A percentile compares a stretch with the other conserved stretches of the same genome.
Conservation (phyloP, 208 protist genomes). For the Spongospora subterranea region DNA sequence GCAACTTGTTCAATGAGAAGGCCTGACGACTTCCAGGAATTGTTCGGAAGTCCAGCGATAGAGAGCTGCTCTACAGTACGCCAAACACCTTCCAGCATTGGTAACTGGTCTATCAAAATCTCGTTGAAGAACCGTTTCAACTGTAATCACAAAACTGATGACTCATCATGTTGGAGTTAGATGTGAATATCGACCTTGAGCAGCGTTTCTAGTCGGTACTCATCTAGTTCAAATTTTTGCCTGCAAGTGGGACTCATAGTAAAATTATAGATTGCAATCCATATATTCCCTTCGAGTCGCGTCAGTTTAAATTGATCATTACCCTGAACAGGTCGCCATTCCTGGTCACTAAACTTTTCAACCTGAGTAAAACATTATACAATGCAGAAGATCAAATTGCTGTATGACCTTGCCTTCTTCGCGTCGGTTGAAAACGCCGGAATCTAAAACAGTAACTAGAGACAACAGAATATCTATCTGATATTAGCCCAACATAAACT, state of each 20-base stretch:
- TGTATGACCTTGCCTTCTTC: neutral
- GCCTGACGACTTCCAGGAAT: neutral
- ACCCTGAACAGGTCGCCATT: neutral
- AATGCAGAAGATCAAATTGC: neutral
- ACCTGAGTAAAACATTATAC: neutral
- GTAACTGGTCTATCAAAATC: conserved; percentile 47
- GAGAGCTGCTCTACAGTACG: conserved; percentile 15
- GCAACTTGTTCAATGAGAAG: conserved; percentile 44
- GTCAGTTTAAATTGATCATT: neutral
- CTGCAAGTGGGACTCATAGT: neutral
- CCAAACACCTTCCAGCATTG: conserved; percentile 30
- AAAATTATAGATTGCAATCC: conserved; percentile 47
- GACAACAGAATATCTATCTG: conserved; percentile 13
- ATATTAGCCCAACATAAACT: neutral
- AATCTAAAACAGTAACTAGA: conserved; percentile 22
- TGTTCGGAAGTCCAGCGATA: neutral
- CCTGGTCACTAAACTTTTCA: conserved; percentile 42
- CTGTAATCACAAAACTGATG: neutral
- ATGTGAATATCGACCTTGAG: neutral
- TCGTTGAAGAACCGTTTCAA: conserved; percentile 55
- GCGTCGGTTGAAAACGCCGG: neutral
- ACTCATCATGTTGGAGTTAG: neutral
- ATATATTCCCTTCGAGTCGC: conserved; percentile 55
- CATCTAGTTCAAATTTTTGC: conserved; percentile 40
- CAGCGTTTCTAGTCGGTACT: neutral